Conservation (phyloP, 2,329 filamentous ascomycete species). For the Epichloe gansuensis region DNA sequence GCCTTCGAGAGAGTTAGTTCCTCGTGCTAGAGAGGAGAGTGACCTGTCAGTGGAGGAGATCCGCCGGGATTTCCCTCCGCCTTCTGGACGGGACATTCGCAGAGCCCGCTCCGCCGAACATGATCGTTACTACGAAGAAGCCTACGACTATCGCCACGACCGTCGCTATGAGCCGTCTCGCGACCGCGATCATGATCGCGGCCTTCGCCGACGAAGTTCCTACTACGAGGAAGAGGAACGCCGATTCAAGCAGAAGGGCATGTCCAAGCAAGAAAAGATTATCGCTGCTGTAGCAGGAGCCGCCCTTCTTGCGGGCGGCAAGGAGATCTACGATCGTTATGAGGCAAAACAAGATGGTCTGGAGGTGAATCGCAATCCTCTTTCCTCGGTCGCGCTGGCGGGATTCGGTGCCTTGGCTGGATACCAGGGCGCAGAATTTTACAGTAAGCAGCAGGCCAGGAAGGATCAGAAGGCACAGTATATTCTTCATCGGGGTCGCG, state of each 20-base stretch:
- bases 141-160: conserved; percentile 35
- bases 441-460: conserved; percentile 47
- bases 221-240: conserved; percentile 48
- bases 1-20: conserved; percentile 40
- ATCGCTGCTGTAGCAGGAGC: conserved; percentile 53
- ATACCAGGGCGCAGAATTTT: conserved; percentile 50
- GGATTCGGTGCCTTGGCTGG: conserved; percentile 51
- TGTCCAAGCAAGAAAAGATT: conserved; percentile 53
- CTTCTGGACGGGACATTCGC: conserved; percentile 37
- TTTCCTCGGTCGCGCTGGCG: conserved; percentile 47
- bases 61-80: conserved; percentile 70
- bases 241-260: conserved; percentile 29
- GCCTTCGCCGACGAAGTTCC: conserved; percentile 31
- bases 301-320: conserved; percentile 50
- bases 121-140: conserved; percentile 39
- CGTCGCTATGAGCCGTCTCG: conserved; percentile 22
- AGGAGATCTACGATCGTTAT: conserved; percentile 52
- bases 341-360: conserved; percentile 39
- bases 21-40: conserved; percentile 56
- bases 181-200: conserved; percentile 24
- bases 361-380: conserved; percentile 43
- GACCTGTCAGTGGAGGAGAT: conserved; percentile 70
- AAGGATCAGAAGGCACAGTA: conserved; percentile 42
- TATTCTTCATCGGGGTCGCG: conserved; percentile 39
- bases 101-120: conserved; percentile 53